Conservation (phyloP, 2,329 filamentous ascomycete genomes). For the Onygenales sp. region DNA sequence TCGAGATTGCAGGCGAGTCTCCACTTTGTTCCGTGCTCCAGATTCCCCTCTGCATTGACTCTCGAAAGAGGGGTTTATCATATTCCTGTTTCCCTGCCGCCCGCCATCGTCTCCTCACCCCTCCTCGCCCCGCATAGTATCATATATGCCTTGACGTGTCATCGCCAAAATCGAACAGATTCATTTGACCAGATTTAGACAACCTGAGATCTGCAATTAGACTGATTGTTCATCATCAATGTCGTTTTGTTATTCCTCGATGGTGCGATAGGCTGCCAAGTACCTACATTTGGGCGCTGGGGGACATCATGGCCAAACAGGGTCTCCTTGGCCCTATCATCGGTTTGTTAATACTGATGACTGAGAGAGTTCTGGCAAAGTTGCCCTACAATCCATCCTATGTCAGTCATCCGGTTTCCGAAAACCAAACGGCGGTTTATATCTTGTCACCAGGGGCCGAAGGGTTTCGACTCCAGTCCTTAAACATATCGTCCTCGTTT, state of each 20-base stretch:
- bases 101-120: neutral
- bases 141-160: neutral
- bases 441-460: slow-evolving; percentile 6
- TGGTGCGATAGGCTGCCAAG: neutral
- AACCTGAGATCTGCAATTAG: neutral
- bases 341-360: neutral
- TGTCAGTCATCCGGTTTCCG: slow-evolving; percentile 6
- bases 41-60: neutral
- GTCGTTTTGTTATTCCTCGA: neutral
- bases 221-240: neutral
- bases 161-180: neutral
- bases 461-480: slow-evolving; percentile 9
- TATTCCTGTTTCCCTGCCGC: neutral
- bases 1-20: neutral
- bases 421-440: slow-evolving; percentile 8
- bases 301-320: slow-evolving; percentile 7
- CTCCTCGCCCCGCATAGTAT: neutral
- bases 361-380: neutral
- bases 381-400: slow-evolving; percentile 14
- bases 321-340: slow-evolving; percentile 2
- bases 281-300: neutral
- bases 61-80: neutral
- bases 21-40: neutral
- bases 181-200: neutral
- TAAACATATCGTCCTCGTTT: slow-evolving; percentile 8